Evolutionary conservation across 2,329 filamentous ascomycete species (phyloP).

Genomic region (Colletotrichum siamense): DNA sequence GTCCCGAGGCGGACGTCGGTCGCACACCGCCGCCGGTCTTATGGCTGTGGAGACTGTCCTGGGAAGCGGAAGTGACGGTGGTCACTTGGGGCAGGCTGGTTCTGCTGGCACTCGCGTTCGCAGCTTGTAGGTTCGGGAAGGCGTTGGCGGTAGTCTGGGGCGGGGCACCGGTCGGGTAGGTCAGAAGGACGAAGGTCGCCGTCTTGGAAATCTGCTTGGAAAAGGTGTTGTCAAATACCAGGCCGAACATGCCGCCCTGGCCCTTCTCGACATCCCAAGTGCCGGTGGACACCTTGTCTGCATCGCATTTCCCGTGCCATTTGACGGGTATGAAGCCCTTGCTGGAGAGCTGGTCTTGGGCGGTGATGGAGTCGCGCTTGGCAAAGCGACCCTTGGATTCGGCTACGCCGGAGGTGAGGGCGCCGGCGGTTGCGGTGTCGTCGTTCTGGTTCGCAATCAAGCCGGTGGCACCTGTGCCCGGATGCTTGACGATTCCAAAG

Average conservation of each 20-base stretch:
- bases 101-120: conserved; percentile 41
- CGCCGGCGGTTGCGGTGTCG: conserved; percentile 51
- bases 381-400: conserved; percentile 55
- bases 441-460: conserved; percentile 49
- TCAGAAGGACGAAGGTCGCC: conserved; percentile 92
- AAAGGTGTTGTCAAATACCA: conserved; percentile 99
- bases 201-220: conserved; percentile 95
- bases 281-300: conserved; percentile 92
- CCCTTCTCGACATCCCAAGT: conserved; percentile 78
- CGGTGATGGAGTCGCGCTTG: conserved; percentile 64
- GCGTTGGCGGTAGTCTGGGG: conserved; percentile 74
- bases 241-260: conserved; percentile 90
- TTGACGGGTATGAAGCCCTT: conserved; percentile 75
- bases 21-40: conserved; percentile 40
- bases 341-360: conserved; percentile 67
- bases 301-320: conserved; percentile 95
- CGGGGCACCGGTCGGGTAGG: conserved; percentile 83
- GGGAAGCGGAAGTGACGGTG: conserved; percentile 56
- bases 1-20: conserved; percentile 55
- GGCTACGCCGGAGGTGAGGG: conserved; percentile 46
- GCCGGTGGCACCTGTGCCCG: conserved; percentile 69
- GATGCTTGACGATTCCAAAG: conserved; percentile 97
- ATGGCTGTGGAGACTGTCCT: conserved; percentile 67
- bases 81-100: conserved; percentile 56
- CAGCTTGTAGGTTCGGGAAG: conserved; percentile 62